A percentile compares a stretch with the other conserved stretches of the same genome.
phyloP scores from a whole-genome alignment of 163 green algal species.

The Scenedesmus sp. region DNA sequence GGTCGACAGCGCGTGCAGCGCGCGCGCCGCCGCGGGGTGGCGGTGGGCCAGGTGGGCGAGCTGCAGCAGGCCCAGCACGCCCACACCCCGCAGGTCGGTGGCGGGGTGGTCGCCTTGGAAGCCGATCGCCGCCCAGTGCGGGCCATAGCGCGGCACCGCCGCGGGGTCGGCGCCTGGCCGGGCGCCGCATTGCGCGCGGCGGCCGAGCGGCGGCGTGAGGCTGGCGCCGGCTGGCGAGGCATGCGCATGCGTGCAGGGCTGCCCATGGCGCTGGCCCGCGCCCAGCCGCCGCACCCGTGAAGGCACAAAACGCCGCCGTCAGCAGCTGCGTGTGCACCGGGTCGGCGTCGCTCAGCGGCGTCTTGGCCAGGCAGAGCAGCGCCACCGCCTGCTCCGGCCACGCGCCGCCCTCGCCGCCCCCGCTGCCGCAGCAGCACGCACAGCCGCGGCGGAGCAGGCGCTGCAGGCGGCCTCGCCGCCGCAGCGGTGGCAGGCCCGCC shows the following conservation, averaged over 20 bases:
- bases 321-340: slow-evolving; percentile 55
- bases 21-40: slow-evolving; percentile 37
- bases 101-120: slow-evolving; percentile 79
- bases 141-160: slow-evolving; percentile 49
- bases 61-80: slow-evolving; percentile 73
- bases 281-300: slow-evolving; percentile 46
- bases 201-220: neutral
- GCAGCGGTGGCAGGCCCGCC: slow-evolving; percentile 33
- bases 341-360: slow-evolving; percentile 47
- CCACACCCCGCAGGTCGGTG: slow-evolving; percentile 70
- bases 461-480: neutral
- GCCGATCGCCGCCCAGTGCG: slow-evolving; percentile 72
- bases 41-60: slow-evolving; percentile 61
- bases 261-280: neutral
- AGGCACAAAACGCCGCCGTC: slow-evolving; percentile 45
- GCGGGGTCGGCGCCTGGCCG: slow-evolving; percentile 31
- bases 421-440: neutral
- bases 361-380: slow-evolving; percentile 54
- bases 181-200: neutral
- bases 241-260: neutral
- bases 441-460: neutral
- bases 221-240: neutral
- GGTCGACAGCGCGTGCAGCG: slow-evolving; percentile 52
- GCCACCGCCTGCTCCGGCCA: slow-evolving; percentile 26
- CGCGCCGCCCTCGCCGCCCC: neutral